phyloP scores from a whole-genome alignment of 345 rosid genomes.

The Stellera chamaejasme region DNA sequence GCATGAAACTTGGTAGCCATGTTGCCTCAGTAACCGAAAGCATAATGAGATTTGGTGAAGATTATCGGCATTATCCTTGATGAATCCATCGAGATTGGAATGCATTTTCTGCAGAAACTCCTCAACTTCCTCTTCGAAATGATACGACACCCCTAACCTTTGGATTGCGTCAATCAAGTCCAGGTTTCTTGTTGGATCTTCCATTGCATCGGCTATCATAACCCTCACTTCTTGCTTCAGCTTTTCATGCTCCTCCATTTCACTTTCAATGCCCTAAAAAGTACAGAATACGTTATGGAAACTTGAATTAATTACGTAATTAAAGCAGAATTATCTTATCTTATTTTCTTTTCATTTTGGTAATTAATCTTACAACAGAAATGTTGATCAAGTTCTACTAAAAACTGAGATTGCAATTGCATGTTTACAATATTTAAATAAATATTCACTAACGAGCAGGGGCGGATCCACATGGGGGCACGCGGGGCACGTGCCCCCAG shows the following conservation, averaged over 20 bases:
- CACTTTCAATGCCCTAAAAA: neutral
- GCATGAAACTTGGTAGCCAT: neutral
- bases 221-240: slow-evolving; percentile 15
- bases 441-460: too few species aligned
- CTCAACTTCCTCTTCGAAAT: slow-evolving; percentile 35
- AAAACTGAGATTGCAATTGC: too few species aligned
- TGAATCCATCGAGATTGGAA: neutral
- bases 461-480: too few species aligned
- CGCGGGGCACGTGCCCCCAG: too few species aligned
- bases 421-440: too few species aligned
- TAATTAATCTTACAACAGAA: too few species aligned
- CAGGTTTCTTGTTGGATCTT: slow-evolving; percentile 1
- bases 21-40: slow-evolving; percentile 9
- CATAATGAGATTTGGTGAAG: slow-evolving; percentile 4
- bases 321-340: too few species aligned
- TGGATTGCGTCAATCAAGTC: slow-evolving; percentile 27
- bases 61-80: neutral
- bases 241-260: slow-evolving; percentile 5
- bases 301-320: too few species aligned
- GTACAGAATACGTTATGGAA: too few species aligned
- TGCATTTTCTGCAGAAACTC: slow-evolving; percentile 6
- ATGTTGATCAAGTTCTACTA: too few species aligned
- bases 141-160: slow-evolving; percentile 38
- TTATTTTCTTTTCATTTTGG: too few species aligned
- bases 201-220: slow-evolving; percentile 4